Conservation (phyloP, 1,139 yeast species). For the Meyerozyma smithsonii region DNA sequence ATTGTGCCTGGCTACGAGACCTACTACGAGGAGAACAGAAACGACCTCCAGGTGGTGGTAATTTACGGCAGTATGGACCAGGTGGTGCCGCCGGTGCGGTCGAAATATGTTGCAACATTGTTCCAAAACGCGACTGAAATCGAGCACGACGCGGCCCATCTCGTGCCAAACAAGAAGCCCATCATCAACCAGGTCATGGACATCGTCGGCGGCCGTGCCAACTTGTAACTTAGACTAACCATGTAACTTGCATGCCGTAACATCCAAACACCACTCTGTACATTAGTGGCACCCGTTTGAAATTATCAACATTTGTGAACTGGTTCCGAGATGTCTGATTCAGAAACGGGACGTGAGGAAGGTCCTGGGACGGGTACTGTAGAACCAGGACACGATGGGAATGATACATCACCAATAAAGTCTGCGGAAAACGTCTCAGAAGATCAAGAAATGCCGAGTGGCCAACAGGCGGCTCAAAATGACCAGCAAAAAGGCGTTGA, state of each 20-base stretch:
- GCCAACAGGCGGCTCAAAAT: no score
- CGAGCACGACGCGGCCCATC: conserved; percentile 38
- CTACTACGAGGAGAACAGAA: conserved; percentile 13
- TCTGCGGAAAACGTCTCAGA: conserved; percentile 21
- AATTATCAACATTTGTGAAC: no score
- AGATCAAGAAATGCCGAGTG: conserved; percentile 6
- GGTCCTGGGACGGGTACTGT: no score
- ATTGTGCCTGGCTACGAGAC: conserved; percentile 13
- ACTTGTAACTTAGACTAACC: neutral
- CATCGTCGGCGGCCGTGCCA: conserved; percentile 4
- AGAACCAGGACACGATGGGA: no score
- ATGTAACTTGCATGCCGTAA: no score
- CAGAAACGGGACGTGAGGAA: no score
- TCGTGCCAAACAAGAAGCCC: conserved; percentile 31
- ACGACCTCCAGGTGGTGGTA: conserved; percentile 22
- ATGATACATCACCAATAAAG: neutral
- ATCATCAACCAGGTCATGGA: conserved; percentile 21
- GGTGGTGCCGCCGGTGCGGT: conserved; percentile 31
- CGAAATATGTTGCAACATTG: conserved; percentile 20
- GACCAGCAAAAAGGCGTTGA: no score
- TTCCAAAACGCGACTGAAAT: conserved; percentile 14
- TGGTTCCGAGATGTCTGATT: no score
- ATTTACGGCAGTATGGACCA: conserved; percentile 31
- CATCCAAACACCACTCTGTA: conserved; percentile 4
- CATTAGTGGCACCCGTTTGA: no score